These are phyloP conservation scores for Apostasia ramifera DNA, from an alignment of 106 monocot genomes.

Conservation along the genomic window DNA sequence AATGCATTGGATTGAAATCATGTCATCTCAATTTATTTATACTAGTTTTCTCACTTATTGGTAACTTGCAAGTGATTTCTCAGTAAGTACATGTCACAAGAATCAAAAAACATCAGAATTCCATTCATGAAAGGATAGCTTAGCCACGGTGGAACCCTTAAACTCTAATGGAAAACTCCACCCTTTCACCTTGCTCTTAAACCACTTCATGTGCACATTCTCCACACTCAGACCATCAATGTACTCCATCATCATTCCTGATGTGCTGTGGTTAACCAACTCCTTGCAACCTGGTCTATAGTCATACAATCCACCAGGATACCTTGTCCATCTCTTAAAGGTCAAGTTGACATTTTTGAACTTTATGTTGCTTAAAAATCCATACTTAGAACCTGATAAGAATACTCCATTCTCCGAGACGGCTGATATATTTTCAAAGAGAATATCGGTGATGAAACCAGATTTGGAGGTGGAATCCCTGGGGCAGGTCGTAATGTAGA, in stretches of 20 bases:
- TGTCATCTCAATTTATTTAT: no score
- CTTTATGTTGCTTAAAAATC: constrained; percentile 45
- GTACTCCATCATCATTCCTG: constrained; percentile 87
- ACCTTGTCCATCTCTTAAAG: constrained; percentile 55
- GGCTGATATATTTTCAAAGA: constrained; percentile 74
- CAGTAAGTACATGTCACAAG: neutral
- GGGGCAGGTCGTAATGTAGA: constrained; percentile 86
- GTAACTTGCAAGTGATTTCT: neutral
- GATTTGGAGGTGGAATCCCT: constrained; percentile 44
- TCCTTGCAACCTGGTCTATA: constrained; percentile 86
- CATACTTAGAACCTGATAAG: constrained; percentile 65
- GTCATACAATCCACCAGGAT: constrained; percentile 60
- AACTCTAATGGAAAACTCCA: constrained; percentile 75
- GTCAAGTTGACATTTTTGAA: constrained; percentile 71
- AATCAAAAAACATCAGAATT: constrained; percentile 26
- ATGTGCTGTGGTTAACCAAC: constrained; percentile 58
- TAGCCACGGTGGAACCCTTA: constrained; percentile 50
- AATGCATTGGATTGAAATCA: no score
- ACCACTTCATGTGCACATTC: constrained; percentile 81
- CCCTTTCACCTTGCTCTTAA: constrained; percentile 25
- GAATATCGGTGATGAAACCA: constrained; percentile 65
- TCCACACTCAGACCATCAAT: constrained; percentile 62
- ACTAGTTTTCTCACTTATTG: no score
- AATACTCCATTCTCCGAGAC: constrained; percentile 91
- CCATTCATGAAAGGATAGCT: constrained; percentile 65